phyloP scores from a whole-genome alignment of 2,329 filamentous ascomycete species.

The Diplodia seriata region DNA sequence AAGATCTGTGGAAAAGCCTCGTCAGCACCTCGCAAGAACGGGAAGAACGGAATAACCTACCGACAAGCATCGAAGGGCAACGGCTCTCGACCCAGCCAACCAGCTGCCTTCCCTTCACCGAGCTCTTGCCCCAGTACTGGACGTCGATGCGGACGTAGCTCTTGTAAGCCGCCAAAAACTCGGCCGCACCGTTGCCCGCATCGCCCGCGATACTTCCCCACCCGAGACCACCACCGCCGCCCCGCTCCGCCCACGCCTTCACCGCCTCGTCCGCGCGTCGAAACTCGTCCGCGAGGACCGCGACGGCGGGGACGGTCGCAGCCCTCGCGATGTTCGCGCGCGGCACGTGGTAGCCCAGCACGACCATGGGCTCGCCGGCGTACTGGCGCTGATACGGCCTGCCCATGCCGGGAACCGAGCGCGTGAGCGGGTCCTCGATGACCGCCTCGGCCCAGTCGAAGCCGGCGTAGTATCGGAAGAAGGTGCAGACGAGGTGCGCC shows the following conservation, averaged over 20 bases:
- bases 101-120: slow-evolving; percentile 61
- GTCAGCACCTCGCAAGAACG: neutral
- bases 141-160: slow-evolving; percentile 67
- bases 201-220: slow-evolving; percentile 55
- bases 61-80: slow-evolving; percentile 64
- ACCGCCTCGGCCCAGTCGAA: slow-evolving; percentile 65
- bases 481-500: slow-evolving; percentile 62
- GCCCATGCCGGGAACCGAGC: slow-evolving; percentile 39
- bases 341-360: slow-evolving; percentile 68
- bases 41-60: slow-evolving; percentile 49
- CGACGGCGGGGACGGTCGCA: slow-evolving; percentile 61
- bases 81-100: slow-evolving; percentile 70
- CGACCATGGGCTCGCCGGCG: slow-evolving; percentile 65
- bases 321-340: slow-evolving; percentile 65
- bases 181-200: slow-evolving; percentile 42
- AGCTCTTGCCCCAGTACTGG: slow-evolving; percentile 69
- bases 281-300: slow-evolving; percentile 61
- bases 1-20: slow-evolving; percentile 55
- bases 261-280: slow-evolving; percentile 55
- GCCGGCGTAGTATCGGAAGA: slow-evolving; percentile 68
- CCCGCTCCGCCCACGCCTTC: slow-evolving; percentile 25
- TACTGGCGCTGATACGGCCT: slow-evolving; percentile 59
- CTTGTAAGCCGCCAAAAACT: slow-evolving; percentile 61
- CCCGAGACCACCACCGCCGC: slow-evolving; percentile 33
- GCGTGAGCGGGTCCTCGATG: slow-evolving; percentile 67